phyloP scores from a whole-genome alignment of 2,329 filamentous ascomycete species.

The Neofusicoccum sp. region DNA sequence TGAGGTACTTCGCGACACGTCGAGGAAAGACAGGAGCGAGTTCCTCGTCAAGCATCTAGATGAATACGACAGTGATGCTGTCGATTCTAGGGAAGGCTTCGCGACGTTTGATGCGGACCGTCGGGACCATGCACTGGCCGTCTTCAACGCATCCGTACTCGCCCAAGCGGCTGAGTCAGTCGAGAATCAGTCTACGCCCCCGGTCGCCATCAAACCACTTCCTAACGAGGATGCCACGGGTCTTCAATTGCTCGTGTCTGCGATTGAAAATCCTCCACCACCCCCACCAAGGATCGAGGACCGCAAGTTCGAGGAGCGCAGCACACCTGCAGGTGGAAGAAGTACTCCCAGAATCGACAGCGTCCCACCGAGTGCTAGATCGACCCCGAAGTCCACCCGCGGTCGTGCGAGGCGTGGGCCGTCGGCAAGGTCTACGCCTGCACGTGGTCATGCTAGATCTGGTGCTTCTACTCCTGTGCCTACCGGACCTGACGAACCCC shows the following conservation, averaged over 20 bases:
- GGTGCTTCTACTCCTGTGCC: constrained; percentile 3
- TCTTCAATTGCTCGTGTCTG: constrained; percentile 39
- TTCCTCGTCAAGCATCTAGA: constrained; percentile 30
- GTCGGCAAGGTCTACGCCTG: constrained; percentile 12
- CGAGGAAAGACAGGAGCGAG: constrained; percentile 23
- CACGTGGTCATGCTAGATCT: not conserved
- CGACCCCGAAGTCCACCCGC: constrained; percentile 7
- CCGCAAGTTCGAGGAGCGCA: constrained; percentile 1
- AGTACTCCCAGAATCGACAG: not conserved
- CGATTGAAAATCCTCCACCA: constrained; percentile 23
- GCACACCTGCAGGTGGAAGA: not conserved
- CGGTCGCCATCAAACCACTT: constrained; percentile 28
- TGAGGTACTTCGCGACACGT: constrained; percentile 24
- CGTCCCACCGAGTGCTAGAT: not conserved
- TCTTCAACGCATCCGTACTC: constrained; percentile 36
- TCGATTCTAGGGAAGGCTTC: constrained; percentile 30
- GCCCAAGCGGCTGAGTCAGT: constrained; percentile 35
- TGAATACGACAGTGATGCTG: constrained; percentile 30
- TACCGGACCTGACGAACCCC: not conserved
- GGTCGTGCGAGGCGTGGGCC: constrained; percentile 2
- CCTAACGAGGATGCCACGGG: constrained; percentile 43
- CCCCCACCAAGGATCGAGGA: not conserved
- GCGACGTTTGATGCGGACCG: constrained; percentile 42
- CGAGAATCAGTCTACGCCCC: constrained; percentile 27
- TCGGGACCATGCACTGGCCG: constrained; percentile 40